Percentiles rank a stretch among this genome's conserved stretches.
Evolutionary conservation across 169 alveolate species (phyloP).

Genomic region (Cryptosporidium andersoni): DNA sequence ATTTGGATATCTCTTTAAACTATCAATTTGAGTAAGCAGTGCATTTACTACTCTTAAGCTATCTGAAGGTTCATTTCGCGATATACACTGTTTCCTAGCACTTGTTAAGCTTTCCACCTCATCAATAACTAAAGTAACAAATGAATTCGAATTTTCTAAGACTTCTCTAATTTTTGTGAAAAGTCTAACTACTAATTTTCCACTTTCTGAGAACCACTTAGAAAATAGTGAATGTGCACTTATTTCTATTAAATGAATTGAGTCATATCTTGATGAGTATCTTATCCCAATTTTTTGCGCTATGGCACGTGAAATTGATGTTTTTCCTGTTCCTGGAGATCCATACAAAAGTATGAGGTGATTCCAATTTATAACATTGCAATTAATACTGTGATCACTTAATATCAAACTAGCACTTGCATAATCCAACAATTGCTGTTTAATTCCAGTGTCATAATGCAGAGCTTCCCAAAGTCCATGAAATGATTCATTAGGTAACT

Average conservation of each 20-base stretch:
- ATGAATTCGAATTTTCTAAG: conserved; percentile 75
- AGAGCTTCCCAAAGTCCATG: conserved; percentile 83
- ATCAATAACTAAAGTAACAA: conserved; percentile 78
- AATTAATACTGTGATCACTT: conserved; percentile 75
- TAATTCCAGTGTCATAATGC: conserved; percentile 77
- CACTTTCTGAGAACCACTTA: conserved; percentile 83
- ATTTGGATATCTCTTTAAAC: conserved; percentile 76
- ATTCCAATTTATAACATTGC: conserved; percentile 80
- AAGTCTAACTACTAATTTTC: conserved; percentile 79
- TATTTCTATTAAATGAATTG: conserved; percentile 75
- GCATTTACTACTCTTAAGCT: conserved; percentile 83
- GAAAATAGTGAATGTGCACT: conserved; percentile 82
- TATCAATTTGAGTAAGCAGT: conserved; percentile 81
- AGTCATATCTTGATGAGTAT: conserved; percentile 74
- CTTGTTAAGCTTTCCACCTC: conserved; percentile 83
- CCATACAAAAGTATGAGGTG: conserved; percentile 80
- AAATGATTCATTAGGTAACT: conserved; percentile 77
- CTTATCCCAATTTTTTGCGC: conserved; percentile 73
- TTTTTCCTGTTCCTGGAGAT: conserved; percentile 81
- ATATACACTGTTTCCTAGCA: conserved; percentile 77
- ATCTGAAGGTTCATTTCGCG: conserved; percentile 83
- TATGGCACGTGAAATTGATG: conserved; percentile 71
- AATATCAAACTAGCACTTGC: conserved; percentile 78
- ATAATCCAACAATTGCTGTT: conserved; percentile 78
- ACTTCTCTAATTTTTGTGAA: conserved; percentile 74